Base-by-base conservation (phyloP, 2,329 filamentous ascomycete species). In the Aspergillus pseudoglaucus region DNA sequence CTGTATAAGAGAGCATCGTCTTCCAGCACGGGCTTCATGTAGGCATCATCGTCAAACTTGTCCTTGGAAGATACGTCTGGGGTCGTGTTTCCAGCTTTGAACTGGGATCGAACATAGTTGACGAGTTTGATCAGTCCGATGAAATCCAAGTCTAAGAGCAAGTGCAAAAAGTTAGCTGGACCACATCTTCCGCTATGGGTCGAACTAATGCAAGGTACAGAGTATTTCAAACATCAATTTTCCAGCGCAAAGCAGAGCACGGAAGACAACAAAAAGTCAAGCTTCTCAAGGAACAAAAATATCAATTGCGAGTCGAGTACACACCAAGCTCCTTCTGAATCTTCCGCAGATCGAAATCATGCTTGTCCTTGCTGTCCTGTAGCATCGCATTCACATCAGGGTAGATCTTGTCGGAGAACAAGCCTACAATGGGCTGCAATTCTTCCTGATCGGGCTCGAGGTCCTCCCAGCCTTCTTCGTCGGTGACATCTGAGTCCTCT, bases 1-100 rank as follows among this genome's bases (percentile, higher is more conserved):
- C 81, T 87, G 63, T 94, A 90, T 27, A 98, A 81, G 46, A 97
- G 74, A 3, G 90, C 87, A 65, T 98, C 93, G 56, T 96, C 89
- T 49, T 93, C 85, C 6, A 98, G 71, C 3, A 90, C 84, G 0
- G 93, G 93, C 62, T 87, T 86, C 49, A 98, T 75, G 62, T 84
- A 94, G 54, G 79, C 77, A 54, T 97, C 91, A 52, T 89, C 81
- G n/a, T 82, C 77, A 53, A 96, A 83, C 22, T 82, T 75, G 2
- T 75, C 71, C 32, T 73, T 73, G 2, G 81, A 75, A 49, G 88
- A 82, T 39, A 84, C 69, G 49, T 79, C 75, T 0, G 81, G 81
- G 3, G 65, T 59, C 27, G 53, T 55, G 47, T 75, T 71, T 25
- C 75, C 75, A 41, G 62, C 62, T 47, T 73, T 71, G 23, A 75